Conservation (phyloP, 495 filamentous ascomycete species). For the Hypoxylon cercidicola region DNA sequence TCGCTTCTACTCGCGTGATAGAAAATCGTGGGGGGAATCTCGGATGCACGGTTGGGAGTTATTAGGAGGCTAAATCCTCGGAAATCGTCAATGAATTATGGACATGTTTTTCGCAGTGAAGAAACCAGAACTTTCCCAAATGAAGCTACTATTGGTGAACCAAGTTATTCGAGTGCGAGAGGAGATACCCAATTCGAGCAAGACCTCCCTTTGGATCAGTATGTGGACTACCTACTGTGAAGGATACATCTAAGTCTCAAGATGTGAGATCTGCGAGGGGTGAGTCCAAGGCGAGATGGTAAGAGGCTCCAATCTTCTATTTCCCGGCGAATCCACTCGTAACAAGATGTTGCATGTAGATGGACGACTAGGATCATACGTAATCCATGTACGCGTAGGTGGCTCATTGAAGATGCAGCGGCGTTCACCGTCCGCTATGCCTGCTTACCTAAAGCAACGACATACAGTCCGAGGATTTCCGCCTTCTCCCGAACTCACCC, state of each 20-base stretch:
- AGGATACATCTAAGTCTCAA: no score
- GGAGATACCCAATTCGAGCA: slow-evolving; percentile 10
- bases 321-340: background rate
- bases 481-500: no score
- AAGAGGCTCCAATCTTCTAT: no score
- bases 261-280: no score
- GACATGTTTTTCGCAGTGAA: slow-evolving; percentile 48
- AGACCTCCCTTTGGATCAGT: background rate
- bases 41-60: slow-evolving; percentile 54
- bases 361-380: background rate
- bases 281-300: no score
- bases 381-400: no score
- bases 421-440: no score
- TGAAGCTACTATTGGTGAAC: slow-evolving; percentile 28
- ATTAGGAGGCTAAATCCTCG: slow-evolving; percentile 54
- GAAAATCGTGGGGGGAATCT: slow-evolving; percentile 58
- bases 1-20: slow-evolving; percentile 61
- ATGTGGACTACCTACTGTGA: no score
- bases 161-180: slow-evolving; percentile 19
- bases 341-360: background rate
- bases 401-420: no score
- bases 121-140: slow-evolving; percentile 12
- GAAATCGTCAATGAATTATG: slow-evolving; percentile 53
- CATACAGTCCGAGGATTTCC: no score
- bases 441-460: no score